Base-by-base conservation (phyloP, 2,329 filamentous ascomycete genomes). In the Epichloe uncinata region DNA sequence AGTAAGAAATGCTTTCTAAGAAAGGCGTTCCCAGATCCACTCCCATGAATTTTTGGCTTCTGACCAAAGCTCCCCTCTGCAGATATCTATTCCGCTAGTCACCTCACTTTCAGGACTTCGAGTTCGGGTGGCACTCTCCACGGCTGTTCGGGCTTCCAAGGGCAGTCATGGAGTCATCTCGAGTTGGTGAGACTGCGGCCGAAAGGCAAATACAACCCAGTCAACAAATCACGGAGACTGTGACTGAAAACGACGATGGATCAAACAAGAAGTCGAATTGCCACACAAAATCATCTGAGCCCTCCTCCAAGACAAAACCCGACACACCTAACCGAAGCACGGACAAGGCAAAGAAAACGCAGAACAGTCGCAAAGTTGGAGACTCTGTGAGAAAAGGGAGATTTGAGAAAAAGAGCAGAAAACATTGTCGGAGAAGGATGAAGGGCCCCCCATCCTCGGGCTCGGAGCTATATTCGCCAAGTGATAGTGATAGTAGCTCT, bases 111-210 rank as follows among this genome's bases (percentile, higher is more conserved):
- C 18, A 12, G 8, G 3, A 16, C 12, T 26, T 16, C 15, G 15
- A 16, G 13, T 40, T 15, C 15, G 15, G 38, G 22, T 3, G 20
- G 34, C 45, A 15, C 5, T 16, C 26, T 48, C 26, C 16, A n/a
- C 4, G 11, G 9, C 30, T 35, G 3, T 37, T 49, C n/a, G 12
- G 44, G 5, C 11, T n/a, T 38, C 13, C 15, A 16, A 15, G 36
- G 33, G 13, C 18, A 38, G 41, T n/a, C 35, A 49, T 49, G 48
- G 35, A 49, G 7, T n/a, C 48, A 33, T 38, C 48, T 16, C 48
- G 13, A 45, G 35, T 5, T 22, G 6, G 3, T 34, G 41, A 13
- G 8, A 34, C 7, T 26, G 22, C 11, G 11, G n/a, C n/a, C 26
- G 16, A 38, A 12, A 37, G 15, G 35, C 41, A 33, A 6, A 11